Base-by-base conservation (phyloP, 306 rosid genomes). In the Delonix regia region DNA sequence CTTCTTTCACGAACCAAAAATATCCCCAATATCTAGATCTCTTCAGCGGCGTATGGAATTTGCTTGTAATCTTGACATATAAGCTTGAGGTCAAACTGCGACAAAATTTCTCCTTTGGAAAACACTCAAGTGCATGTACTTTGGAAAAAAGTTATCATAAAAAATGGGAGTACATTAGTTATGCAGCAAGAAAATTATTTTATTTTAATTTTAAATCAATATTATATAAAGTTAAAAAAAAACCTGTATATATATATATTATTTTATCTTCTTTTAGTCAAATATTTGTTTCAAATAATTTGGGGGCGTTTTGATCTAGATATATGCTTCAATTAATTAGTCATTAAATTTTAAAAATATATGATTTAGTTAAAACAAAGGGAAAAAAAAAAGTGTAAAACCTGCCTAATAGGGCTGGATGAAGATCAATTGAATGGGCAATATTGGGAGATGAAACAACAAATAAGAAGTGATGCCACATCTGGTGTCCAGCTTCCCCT, bases 31-130 rank as follows among this genome's bases (percentile, higher is more conserved):
- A n/a, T 48, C 73, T 55, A 81, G 57, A 57, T 73, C 84, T 62
- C 48, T 85, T 8, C 83, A 77, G 69, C 71, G 84, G 44, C 63
- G 81, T 71, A 62, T 84, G 75, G 79, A 84, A 30, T 10, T 22
- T 64, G 86, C 66, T 38, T 85, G 85, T 76, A 65, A 68, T 53
- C 3, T 71, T n/a, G 70, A 64, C 3, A 64, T 1, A 7, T 13
- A 62, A 44, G 18, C n/a, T 42, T 41, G 21, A 57, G 10, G 10
- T 33, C 53, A 55, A 2, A 55, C 22, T 41, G 18, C 13, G 27
- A 6, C 38, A 15, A 60, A 6, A 61, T 14, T 22, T 33, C 6
- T 62, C 34, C 24, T 62, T 59, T 28, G 4, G 65, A 19, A 21
- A 51, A 24, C 9, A 51, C 9, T 6, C 57, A 6, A 18, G 60